phyloP scores from a whole-genome alignment of 805 yeast genomes.

The Lipomyces yamanashiensis region DNA sequence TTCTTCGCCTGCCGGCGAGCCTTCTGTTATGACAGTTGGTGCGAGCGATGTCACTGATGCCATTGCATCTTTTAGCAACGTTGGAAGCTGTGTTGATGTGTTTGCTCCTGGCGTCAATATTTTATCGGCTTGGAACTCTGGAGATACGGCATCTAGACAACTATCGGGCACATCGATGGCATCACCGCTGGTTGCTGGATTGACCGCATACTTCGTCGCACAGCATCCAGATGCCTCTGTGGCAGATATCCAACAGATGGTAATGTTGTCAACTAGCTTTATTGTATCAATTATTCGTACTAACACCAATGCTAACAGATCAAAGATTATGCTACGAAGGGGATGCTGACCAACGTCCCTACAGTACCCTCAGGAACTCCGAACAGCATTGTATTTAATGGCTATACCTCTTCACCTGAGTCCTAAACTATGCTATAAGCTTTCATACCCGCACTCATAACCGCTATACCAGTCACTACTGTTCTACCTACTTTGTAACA shows the following conservation, averaged over 20 bases:
- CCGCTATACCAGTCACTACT: too few species aligned
- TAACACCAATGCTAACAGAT: conserved; percentile 5
- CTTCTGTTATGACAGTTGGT: conserved; percentile 72
- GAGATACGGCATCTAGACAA: conserved; percentile 29
- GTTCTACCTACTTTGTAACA: too few species aligned
- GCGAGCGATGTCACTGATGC: conserved; percentile 20
- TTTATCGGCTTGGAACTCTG: conserved; percentile 54
- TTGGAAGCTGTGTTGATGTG: conserved; percentile 33
- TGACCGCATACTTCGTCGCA: conserved; percentile 64
- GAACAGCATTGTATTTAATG: conserved; percentile 23
- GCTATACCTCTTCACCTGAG: conserved; percentile 6
- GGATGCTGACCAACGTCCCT: conserved; percentile 12
- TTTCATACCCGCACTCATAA: neutral
- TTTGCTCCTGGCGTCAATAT: conserved; percentile 69
- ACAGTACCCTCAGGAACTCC: conserved; percentile 14
- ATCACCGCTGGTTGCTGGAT: conserved; percentile 92
- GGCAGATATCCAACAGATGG: conserved; percentile 38
- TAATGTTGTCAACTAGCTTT: neutral
- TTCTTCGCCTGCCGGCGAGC: conserved; percentile 85
- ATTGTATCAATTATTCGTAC: neutral
- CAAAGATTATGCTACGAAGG: conserved; percentile 13
- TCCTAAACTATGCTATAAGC: neutral
- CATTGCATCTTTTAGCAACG: conserved; percentile 29
- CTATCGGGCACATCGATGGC: conserved; percentile 91
- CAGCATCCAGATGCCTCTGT: conserved; percentile 28